Percentiles rank a stretch among this genome's conserved stretches.
Evolutionary conservation across 805 yeast species (phyloP).

Genomic region (Torulaspora microellipsoides): DNA sequence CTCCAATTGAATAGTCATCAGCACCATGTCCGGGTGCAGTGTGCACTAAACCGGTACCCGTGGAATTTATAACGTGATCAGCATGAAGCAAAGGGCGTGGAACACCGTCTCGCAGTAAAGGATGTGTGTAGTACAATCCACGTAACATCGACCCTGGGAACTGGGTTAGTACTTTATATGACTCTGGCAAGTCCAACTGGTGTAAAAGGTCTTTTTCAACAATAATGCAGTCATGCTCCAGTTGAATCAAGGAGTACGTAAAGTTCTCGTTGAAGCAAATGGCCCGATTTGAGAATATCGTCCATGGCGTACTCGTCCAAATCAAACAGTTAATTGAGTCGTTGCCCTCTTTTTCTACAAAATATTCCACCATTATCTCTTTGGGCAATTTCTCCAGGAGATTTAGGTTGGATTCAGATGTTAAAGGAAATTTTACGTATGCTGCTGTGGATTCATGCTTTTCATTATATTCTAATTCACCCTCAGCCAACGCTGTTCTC

Average conservation of each 20-base stretch:
- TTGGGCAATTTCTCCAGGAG: conserved; percentile 9
- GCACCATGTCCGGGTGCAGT: conserved; percentile 98
- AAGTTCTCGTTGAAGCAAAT: conserved; percentile 62
- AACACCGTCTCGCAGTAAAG: conserved; percentile 38
- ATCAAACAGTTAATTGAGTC: conserved; percentile 44
- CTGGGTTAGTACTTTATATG: conserved; percentile 17
- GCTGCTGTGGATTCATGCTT: conserved; percentile 65
- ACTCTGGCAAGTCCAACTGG: conserved; percentile 27
- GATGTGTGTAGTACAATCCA: conserved; percentile 49
- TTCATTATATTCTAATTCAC: conserved; percentile 84
- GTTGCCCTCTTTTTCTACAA: conserved; percentile 5
- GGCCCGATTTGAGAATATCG: conserved; percentile 82
- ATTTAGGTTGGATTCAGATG: conserved; percentile 20
- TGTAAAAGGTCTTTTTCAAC: conserved; percentile 52
- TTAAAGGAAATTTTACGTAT: conserved; percentile 61
- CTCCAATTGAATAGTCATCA: conserved; percentile 80
- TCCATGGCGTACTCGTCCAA: conserved; percentile 99
- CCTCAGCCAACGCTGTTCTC: conserved; percentile 91
- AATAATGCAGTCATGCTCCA: conserved; percentile 42
- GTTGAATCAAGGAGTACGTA: conserved; percentile 49
- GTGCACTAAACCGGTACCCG: conserved; percentile 96
- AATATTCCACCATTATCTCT: conserved; percentile 2
- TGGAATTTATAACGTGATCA: conserved; percentile 67
- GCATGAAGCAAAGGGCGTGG: conserved; percentile 67
- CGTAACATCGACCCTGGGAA: conserved; percentile 43